Percentiles rank a stretch among this genome's conserved stretches.
Evolutionary conservation across 441 rosid genomes (phyloP).

Genomic region (Gossypium davidsonii): DNA sequence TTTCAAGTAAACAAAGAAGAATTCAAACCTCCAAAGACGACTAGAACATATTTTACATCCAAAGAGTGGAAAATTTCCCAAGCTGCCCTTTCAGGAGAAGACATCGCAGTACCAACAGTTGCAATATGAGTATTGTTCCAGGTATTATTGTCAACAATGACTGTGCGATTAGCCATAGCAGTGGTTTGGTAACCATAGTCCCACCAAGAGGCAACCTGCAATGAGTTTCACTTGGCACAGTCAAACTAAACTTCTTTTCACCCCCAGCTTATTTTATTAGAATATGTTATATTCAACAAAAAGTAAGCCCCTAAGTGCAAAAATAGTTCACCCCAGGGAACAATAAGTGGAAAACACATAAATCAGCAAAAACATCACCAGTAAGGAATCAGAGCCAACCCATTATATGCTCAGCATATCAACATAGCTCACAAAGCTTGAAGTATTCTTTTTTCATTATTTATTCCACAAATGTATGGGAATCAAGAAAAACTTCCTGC

Average conservation of each 20-base stretch:
- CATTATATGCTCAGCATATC: neutral
- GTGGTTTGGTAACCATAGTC: slow-evolving; percentile 99
- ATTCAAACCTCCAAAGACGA: slow-evolving; percentile 92
- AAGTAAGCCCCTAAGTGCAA: neutral
- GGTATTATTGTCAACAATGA: slow-evolving; percentile 96
- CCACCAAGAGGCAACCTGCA: slow-evolving; percentile 99
- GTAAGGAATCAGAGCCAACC: neutral
- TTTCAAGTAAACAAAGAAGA: slow-evolving; percentile 18
- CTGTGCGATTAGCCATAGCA: slow-evolving; percentile 99
- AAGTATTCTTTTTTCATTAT: neutral
- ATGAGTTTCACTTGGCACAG: slow-evolving; percentile 11
- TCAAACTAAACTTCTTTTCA: neutral
- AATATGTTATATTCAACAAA: neutral
- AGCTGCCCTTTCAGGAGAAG: slow-evolving; percentile 98
- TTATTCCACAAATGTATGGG: neutral
- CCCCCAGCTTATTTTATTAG: neutral
- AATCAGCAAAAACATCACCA: neutral
- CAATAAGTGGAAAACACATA: neutral
- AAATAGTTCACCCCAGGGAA: neutral
- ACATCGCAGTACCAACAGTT: slow-evolving; percentile 99
- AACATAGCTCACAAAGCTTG: neutral
- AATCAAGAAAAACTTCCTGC: neutral
- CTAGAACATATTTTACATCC: slow-evolving; percentile 98
- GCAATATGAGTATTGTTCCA: slow-evolving; percentile 99
- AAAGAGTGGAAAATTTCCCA: slow-evolving; percentile 96